These are phyloP conservation scores for Haplosporangium gracile DNA, from an alignment of 192 early-diverging fungal genomes.

Conservation along the genomic window DNA sequence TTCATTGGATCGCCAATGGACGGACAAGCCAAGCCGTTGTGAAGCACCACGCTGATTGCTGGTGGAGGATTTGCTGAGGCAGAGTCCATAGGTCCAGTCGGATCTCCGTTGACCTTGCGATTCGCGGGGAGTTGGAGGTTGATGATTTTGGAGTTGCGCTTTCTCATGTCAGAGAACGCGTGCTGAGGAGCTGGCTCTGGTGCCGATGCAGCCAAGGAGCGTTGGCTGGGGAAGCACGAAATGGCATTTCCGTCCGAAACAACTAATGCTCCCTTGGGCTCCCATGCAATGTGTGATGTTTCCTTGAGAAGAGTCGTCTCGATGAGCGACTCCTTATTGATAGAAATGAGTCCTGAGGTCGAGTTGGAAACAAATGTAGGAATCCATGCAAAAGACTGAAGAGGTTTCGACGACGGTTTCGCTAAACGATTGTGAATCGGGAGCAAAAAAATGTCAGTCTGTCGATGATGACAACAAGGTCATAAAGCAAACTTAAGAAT, in stretches of 20 bases:
- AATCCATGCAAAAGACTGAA: conserved; percentile 68
- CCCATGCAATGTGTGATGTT: conserved; percentile 64
- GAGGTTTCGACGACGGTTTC: conserved; percentile 48
- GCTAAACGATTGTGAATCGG: conserved; percentile 23
- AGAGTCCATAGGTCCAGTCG: conserved; percentile 8
- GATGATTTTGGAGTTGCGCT: conserved; percentile 42
- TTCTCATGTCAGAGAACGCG: conserved; percentile 48
- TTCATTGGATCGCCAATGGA: conserved; percentile 20
- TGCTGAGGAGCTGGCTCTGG: conserved; percentile 42
- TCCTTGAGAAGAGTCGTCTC: conserved; percentile 68
- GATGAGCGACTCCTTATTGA: conserved; percentile 66
- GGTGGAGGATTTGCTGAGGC: conserved; percentile 12
- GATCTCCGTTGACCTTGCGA: conserved; percentile 25
- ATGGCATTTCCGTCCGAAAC: conserved; percentile 56
- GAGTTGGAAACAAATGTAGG: conserved; percentile 56
- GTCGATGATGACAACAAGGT: background rate
- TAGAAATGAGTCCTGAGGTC: conserved; percentile 62
- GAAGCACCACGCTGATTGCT: conserved; percentile 30
- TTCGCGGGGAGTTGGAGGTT: conserved; percentile 51
- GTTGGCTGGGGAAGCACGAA: conserved; percentile 52
- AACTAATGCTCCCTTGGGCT: conserved; percentile 64
- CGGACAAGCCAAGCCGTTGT: conserved; percentile 11
- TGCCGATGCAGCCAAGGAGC: conserved; percentile 21
- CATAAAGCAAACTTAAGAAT: background rate
- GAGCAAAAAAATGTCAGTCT: background rate